Evolutionary conservation across 1,284 basidiomycete genomes (phyloP), one percentile per base, ranked within the genome.

Genomic region (Fomitopsis betulina): DNA sequence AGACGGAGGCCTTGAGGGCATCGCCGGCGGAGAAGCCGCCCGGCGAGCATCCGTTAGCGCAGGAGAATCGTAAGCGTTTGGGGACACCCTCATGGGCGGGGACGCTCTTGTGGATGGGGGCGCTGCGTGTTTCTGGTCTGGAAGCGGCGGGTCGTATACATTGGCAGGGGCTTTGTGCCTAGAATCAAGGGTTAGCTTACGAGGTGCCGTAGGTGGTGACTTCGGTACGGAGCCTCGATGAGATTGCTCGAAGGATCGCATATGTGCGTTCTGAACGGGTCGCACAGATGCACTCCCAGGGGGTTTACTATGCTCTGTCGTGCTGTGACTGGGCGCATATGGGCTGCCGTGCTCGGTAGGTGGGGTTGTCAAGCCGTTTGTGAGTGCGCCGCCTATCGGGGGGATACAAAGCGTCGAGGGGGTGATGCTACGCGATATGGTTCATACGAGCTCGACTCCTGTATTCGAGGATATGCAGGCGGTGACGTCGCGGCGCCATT

Each of bases 261-360:
- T 57, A 13, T 25, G 56, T 17, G 54, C 50, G 51, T 63, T 63
- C 25, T 62, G 35, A 13, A 60, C 51, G n/a, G 68, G 68, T 19
- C 62, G 66, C 2, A 62, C 60, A 7, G 70, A 69, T 5, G 67
- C 50, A 38, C 59, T 65, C 1, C 62, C 63, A 4, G 68, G 69
- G 27, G 68, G 68, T 40, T 60, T 64, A 5, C 66, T 59, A 40
- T 63, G 60, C 17, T 65, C 64, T 9, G 65, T 61, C 21, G 68
- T 65, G n/a, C 59, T 40, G 12, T 60, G 21, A 25, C 58, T 19
- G 57, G 38, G 56, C 9, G 39, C 23, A 17, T 51, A 23, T 3
- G n/a, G 30, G 17, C 45, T 30, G 21, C 3, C 40, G 19, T 45
- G 15, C 12, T 45, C 17, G 8, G 19, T 3, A n/a, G 49, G 30